A percentile compares a stretch with the other conserved stretches of the same genome.
Conservation (phyloP, 2,329 filamentous ascomycete species). For the Diplodia corticola region DNA sequence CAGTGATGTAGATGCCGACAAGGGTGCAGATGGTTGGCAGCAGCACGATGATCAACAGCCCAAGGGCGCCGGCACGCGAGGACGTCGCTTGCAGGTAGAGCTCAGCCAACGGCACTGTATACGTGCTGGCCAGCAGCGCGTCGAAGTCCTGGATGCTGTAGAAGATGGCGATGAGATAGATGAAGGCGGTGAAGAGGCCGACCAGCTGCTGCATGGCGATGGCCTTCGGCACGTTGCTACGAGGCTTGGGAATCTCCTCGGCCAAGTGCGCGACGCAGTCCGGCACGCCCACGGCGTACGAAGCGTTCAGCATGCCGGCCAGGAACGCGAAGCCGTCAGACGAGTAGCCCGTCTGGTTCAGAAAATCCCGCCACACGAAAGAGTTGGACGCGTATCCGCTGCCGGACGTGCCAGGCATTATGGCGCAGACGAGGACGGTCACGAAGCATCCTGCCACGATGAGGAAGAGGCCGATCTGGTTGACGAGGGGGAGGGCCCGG, state of each 20-base stretch:
- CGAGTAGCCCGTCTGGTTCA: constrained; percentile 48
- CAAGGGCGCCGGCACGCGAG: constrained; percentile 42
- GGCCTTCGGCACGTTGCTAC: constrained; percentile 43
- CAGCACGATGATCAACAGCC: constrained; percentile 54
- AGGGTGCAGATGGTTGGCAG: constrained; percentile 54
- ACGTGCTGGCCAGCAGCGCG: constrained; percentile 51
- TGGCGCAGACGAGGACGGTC: constrained; percentile 56
- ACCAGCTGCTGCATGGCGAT: constrained; percentile 42
- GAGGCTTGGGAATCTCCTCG: constrained; percentile 45
- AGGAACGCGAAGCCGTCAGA: constrained; percentile 64
- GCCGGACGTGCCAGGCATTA: constrained; percentile 53
- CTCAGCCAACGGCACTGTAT: constrained; percentile 63
- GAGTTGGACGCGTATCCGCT: constrained; percentile 42
- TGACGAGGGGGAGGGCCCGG: constrained; percentile 53
- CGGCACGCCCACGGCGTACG: constrained; percentile 66
- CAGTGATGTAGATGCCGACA: constrained; percentile 60
- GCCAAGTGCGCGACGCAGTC: constrained; percentile 65
- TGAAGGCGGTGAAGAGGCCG: constrained; percentile 39
- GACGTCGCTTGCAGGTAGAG: constrained; percentile 59
- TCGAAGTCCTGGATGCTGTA: constrained; percentile 61
- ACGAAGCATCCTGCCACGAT: constrained; percentile 57
- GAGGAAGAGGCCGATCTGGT: constrained; percentile 57
- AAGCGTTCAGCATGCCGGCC: constrained; percentile 67
- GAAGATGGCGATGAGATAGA: constrained; percentile 47
- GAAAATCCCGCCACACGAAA: constrained; percentile 50